These are phyloP conservation scores for Apophysomyces trapeziformis DNA, from an alignment of 371 early-diverging fungal species.

Conservation along the genomic window DNA sequence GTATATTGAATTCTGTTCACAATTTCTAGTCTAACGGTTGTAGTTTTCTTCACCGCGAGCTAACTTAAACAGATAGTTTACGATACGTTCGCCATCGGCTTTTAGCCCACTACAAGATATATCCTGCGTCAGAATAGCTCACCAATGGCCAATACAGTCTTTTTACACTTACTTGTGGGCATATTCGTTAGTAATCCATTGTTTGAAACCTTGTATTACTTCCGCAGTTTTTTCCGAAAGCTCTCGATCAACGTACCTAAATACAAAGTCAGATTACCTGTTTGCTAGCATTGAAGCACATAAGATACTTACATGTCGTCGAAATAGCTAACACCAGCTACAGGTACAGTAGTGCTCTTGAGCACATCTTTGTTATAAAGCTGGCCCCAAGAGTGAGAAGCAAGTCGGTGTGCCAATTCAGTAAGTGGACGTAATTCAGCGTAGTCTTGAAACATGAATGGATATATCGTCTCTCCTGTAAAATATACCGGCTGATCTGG, in stretches of 20 bases:
- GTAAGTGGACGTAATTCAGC: slow-evolving; percentile 65
- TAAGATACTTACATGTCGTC: slow-evolving; percentile 65
- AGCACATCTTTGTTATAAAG: slow-evolving; percentile 62
- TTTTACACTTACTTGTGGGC: slow-evolving; percentile 64
- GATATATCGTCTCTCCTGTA: slow-evolving; percentile 73
- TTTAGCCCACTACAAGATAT: slow-evolving; percentile 49
- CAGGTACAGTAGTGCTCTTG: slow-evolving; percentile 57
- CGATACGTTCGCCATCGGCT: slow-evolving; percentile 57
- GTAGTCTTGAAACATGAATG: slow-evolving; percentile 80
- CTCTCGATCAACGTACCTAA: slow-evolving; percentile 65
- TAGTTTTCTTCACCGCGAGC: slow-evolving; percentile 59
- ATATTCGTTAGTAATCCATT: slow-evolving; percentile 79
- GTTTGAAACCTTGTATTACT: slow-evolving; percentile 62
- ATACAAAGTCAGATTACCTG: not conserved
- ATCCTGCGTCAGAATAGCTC: slow-evolving; percentile 1
- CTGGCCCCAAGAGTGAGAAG: slow-evolving; percentile 62
- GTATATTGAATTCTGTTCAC: not conserved
- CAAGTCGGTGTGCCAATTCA: slow-evolving; percentile 64
- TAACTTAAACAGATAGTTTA: slow-evolving; percentile 62
- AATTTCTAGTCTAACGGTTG: slow-evolving; percentile 31
- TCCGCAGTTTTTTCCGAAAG: slow-evolving; percentile 67
- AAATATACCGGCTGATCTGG: slow-evolving; percentile 42
- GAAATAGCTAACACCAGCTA: slow-evolving; percentile 74
- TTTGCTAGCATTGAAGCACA: not conserved
- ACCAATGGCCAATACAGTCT: not conserved